These are phyloP conservation scores for Trematosphaeria pertusa DNA, from an alignment of 2,329 filamentous ascomycete genomes.

Conservation along the genomic window DNA sequence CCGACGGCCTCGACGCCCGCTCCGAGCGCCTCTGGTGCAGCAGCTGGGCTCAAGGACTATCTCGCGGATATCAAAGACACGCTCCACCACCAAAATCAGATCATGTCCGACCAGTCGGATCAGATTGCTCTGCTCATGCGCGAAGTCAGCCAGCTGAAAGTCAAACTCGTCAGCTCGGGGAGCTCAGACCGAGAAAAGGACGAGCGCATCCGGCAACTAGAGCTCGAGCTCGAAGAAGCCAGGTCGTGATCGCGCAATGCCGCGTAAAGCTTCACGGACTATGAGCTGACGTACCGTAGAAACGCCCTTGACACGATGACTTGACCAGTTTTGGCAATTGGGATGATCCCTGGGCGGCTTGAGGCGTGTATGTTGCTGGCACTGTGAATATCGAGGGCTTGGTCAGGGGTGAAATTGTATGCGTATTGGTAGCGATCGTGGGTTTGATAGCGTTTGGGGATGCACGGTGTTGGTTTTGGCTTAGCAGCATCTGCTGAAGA, in stretches of 20 bases:
- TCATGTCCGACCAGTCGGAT: slow-evolving; percentile 78
- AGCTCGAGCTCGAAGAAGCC: slow-evolving; percentile 51
- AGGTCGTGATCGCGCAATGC: slow-evolving; percentile 35
- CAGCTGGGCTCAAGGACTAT: slow-evolving; percentile 67
- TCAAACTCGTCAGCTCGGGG: slow-evolving; percentile 64
- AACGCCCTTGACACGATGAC: slow-evolving; percentile 5
- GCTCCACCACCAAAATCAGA: slow-evolving; percentile 77
- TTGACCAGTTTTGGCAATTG: not conserved
- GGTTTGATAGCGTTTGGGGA: slow-evolving; percentile 11
- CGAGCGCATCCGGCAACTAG: slow-evolving; percentile 49
- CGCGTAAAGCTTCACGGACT: slow-evolving; percentile 1
- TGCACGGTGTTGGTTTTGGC: slow-evolving; percentile 4
- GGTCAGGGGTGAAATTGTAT: not conserved
- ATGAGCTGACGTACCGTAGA: slow-evolving; percentile 8
- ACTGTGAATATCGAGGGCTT: not conserved
- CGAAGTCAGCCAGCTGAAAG: slow-evolving; percentile 69
- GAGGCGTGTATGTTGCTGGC: not conserved
- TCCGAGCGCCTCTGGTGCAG: slow-evolving; percentile 52
- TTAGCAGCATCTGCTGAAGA: too few relatives aligned
- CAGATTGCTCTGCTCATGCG: slow-evolving; percentile 77
- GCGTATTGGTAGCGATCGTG: slow-evolving; percentile 1
- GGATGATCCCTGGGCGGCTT: not conserved
- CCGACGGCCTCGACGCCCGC: slow-evolving; percentile 45
- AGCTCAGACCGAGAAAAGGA: slow-evolving; percentile 47
- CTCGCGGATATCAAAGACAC: slow-evolving; percentile 79